Conservation (phyloP, 352 stramenopile genomes). For the Peronospora belbahrii region DNA sequence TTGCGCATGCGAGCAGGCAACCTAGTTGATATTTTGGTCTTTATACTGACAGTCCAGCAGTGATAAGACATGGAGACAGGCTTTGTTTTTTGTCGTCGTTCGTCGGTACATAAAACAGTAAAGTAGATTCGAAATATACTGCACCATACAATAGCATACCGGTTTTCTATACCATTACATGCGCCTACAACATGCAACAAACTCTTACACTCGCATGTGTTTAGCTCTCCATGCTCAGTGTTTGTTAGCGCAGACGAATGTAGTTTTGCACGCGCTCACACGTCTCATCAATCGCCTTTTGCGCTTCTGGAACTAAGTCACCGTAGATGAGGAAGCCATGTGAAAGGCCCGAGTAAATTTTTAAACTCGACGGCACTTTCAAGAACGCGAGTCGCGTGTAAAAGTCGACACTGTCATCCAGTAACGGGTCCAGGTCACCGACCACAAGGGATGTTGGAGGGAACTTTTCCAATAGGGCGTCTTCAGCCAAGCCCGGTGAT, state of each 20-base stretch:
- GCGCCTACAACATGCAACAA: no score
- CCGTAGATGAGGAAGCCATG: conserved; percentile 86
- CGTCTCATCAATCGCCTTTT: conserved; percentile 75
- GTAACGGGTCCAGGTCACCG: conserved; percentile 74
- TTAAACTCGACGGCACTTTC: conserved; percentile 68
- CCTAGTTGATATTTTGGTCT: no score
- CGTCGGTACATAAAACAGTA: no score
- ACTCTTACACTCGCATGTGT: no score
- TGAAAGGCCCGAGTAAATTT: conserved; percentile 78
- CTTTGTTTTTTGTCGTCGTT: no score
- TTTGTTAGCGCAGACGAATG: conserved; percentile 25
- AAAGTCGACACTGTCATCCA: conserved; percentile 89
- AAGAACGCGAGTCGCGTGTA: conserved; percentile 78
- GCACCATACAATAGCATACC: no score
- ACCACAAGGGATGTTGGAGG: conserved; percentile 79
- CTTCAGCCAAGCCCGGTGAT: conserved; percentile 69
- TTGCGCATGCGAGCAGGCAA: no score
- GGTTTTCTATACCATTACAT: no score
- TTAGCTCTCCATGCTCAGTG: neutral
- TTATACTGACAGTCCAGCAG: no score
- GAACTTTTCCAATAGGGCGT: conserved; percentile 67
- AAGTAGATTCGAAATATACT: no score
- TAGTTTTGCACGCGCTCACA: conserved; percentile 70
- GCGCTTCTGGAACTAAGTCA: conserved; percentile 68
- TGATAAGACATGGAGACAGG: no score